Base-by-base conservation (phyloP, 352 stramenopile genomes). In the Globisporangium apiculatum region DNA sequence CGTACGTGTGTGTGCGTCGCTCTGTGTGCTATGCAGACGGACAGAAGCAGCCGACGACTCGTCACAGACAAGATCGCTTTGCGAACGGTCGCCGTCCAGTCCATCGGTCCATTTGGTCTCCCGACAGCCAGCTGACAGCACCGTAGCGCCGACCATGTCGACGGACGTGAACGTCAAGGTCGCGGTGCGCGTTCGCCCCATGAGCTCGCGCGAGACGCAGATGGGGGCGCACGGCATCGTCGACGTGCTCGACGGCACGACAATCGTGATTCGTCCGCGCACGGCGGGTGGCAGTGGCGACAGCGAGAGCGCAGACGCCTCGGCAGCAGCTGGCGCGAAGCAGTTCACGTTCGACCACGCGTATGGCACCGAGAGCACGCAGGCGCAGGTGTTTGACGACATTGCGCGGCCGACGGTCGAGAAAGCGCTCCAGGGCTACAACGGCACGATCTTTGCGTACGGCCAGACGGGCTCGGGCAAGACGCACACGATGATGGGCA, bases 161-260 rank as follows among this genome's bases (percentile, higher is more conserved):
- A 91, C 76, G 45, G 81, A 91, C 37, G 82, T 89, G 46, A 97
- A 96, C 61, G 87, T 97, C 38, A 88, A 91, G 48, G 89, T 97
- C 56, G 89, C 87, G 9, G 86, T 97, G 71, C 83, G 89, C 52
- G 93, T 80, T 51, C 77, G 89, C 7, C 89, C 89, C 9, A 89
- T 97, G 71, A 95, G 75, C 58, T 66, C 75, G 38, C 81, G 80
- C 11, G 90, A 97, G 78, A 72, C 72, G 57, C 69, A 80, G 53
- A 71, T 86, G 52, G 75, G 76, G 9, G 64, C 76, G 35, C 58
- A 65, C 11, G 63, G 49, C n/a, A 60, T 91, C 42, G 72, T 95
- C 40, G 62, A 81, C 41, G 74, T 93, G 18, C 18, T 78, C 43
- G 75, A 87, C 17, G 76, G 72, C 55, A 72, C 68, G 40, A 84